A percentile compares a stretch with the other conserved stretches of the same genome.
These are phyloP conservation scores for Bromus sterilis DNA, from an alignment of 176 grass and related monocot genomes.

Conservation along the genomic window DNA sequence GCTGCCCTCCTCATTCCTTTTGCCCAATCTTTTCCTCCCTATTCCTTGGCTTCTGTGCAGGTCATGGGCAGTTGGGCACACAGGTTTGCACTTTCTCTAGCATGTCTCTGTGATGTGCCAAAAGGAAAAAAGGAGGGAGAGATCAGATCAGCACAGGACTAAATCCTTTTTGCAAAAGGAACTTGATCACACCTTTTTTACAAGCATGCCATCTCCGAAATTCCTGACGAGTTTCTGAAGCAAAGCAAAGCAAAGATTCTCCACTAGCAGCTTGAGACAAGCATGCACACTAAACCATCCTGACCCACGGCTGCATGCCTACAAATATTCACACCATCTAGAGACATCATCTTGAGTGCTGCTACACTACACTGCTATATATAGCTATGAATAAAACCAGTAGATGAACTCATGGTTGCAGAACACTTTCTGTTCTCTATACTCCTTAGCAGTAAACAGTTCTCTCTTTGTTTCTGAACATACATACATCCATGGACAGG, in stretches of 20 bases:
- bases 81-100: conserved; percentile 1
- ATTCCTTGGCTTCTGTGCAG: neutral
- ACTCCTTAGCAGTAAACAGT: neutral
- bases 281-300: conserved; percentile 34
- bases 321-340: conserved; percentile 26
- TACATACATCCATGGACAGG: conserved; percentile 48
- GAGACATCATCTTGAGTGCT: conserved; percentile 17
- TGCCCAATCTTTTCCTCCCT: neutral
- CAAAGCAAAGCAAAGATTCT: conserved; percentile 40
- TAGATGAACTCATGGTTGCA: conserved; percentile 23
- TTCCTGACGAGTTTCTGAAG: conserved; percentile 35
- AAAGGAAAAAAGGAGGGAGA: neutral
- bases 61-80: conserved; percentile 9
- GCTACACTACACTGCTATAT: conserved; percentile 8
- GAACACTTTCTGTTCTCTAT: neutral
- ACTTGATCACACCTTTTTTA: conserved; percentile 3
- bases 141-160: neutral
- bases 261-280: conserved; percentile 44
- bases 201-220: conserved; percentile 16
- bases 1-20: neutral
- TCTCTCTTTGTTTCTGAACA: conserved; percentile 11
- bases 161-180: conserved; percentile 13
- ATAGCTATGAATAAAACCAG: conserved; percentile 27
- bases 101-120: neutral
- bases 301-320: conserved; percentile 44